phyloP scores from a whole-genome alignment of 306 rosid species.

The Sechiopsis laciniata region DNA sequence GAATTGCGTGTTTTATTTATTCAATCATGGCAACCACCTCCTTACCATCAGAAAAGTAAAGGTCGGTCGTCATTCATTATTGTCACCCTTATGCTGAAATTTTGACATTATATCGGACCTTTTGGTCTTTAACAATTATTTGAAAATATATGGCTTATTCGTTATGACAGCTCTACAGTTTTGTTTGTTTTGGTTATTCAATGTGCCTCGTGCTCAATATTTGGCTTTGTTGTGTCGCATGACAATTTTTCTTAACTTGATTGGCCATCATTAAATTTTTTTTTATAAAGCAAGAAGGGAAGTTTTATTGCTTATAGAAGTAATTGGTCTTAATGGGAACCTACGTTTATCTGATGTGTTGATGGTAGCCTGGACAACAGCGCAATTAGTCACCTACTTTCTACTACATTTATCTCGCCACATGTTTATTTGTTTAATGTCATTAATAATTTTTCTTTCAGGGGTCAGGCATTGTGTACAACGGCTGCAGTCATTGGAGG shows the following conservation, averaged over 20 bases:
- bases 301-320: neutral
- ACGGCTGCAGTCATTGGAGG: slow-evolving; percentile 86
- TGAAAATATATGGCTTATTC: neutral
- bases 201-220: neutral
- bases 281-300: neutral
- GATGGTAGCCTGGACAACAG: neutral
- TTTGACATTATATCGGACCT: neutral
- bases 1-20: neutral
- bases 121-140: neutral
- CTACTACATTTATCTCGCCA: neutral
- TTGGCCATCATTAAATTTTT: neutral
- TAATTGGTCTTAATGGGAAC: neutral
- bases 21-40: neutral
- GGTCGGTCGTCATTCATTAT: neutral
- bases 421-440: slow-evolving; percentile 18
- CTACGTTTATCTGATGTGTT: neutral
- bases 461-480: slow-evolving; percentile 89
- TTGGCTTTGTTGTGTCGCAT: neutral
- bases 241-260: neutral
- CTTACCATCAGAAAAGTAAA: neutral
- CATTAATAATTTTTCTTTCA: slow-evolving; percentile 27
- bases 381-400: neutral
- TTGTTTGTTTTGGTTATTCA: neutral
- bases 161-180: neutral
- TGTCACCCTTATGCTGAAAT: neutral